Evolutionary conservation across 2,329 filamentous ascomycete genomes (phyloP), one percentile per base, ranked within the genome.

Genomic region (Colletotrichum musicola): DNA sequence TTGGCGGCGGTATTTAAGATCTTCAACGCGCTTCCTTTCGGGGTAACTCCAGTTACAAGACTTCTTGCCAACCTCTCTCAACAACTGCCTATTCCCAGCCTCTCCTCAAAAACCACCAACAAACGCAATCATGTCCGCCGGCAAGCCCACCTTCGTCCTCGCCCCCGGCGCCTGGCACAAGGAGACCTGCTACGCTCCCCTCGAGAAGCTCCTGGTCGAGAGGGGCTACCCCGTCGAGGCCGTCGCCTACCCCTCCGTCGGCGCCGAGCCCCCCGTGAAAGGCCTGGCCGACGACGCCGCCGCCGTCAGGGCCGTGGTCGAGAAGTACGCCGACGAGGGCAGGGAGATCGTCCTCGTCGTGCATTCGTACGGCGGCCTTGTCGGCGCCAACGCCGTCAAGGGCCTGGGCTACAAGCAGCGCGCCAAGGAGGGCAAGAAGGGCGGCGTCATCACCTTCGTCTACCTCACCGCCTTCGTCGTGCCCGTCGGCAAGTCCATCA

Each of bases 321-420:
- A 72, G n/a, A 59, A 62, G 2, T 74, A 83, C 12, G 71, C 75
- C 9, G 76, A 78, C 20, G 63, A 74, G 6, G 78, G 78, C 14
- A 81, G 81, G 55, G 76, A 83, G 25, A 77, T 85, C 6, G 71
- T 84, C 0, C 77, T 85, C 1, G 71, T 81, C 4, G 75, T 78
- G 4, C 82, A 85, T 69, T 83, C 80, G 1, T 84, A 83, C 73
- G 79, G 80, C 6, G 83, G 82, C 13, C 73, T 81, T 0, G 74
- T 82, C 1, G 78, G 77, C 4, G 75, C 77, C 25, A 79, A 79
- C 49, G 82, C 79, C 0, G 72, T 83, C 5, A 69, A 75, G 14
- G 79, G 79, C 0, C 73, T 81, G 1, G 75, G 78, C 3, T 77
- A 79, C 53, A 75, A 75, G 44, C 72, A 80, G 44, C 75, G 81